A percentile compares a stretch with the other conserved stretches of the same genome.
Evolutionary conservation across 2,329 filamentous ascomycete genomes (phyloP).

Genomic region (Metarhizium robertsii): DNA sequence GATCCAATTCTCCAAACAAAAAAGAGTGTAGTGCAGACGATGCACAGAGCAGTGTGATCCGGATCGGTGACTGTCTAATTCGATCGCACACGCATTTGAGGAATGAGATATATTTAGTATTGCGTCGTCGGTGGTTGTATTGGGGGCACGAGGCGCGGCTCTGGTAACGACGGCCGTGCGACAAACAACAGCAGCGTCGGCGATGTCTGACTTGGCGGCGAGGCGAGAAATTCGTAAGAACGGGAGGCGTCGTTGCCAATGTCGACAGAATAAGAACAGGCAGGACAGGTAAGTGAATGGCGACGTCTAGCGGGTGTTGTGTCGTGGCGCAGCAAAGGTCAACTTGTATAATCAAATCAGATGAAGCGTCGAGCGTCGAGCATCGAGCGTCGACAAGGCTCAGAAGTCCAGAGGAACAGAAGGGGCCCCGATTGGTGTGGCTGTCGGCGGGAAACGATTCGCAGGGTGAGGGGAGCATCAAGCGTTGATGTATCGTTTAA

Average conservation of each 20-base stretch:
- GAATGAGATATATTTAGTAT: background rate
- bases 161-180: background rate
- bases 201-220: background rate
- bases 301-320: background rate
- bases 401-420: background rate
- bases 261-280: background rate
- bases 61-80: background rate
- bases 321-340: background rate
- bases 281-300: background rate
- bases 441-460: background rate
- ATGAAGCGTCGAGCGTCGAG: background rate
- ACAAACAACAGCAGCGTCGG: background rate
- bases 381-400: background rate
- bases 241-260: background rate
- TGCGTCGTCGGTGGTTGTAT: background rate
- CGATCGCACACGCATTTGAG: background rate
- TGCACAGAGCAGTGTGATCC: background rate
- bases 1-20: no score
- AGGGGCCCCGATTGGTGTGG: background rate
- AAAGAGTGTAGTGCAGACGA: background rate
- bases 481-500: background rate
- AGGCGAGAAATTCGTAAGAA: background rate
- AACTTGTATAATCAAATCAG: background rate
- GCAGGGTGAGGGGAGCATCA: background rate
- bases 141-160: background rate